A percentile compares a stretch with the other conserved stretches of the same genome.
These are phyloP conservation scores for Boehmeria nivea DNA, from an alignment of 306 rosid genomes.

Conservation along the genomic window DNA sequence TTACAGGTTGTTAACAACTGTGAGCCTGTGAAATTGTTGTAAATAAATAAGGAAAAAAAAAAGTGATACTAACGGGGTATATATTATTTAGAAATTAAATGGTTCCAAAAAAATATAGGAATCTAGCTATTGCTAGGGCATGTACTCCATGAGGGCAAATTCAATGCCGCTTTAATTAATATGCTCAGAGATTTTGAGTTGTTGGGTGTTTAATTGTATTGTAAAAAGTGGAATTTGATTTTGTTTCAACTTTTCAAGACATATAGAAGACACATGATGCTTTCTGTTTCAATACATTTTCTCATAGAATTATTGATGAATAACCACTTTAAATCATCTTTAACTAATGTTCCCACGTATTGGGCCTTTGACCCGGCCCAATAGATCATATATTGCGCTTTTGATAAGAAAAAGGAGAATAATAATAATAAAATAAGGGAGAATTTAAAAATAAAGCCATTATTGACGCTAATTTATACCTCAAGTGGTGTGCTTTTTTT, in stretches of 20 bases:
- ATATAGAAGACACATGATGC: too few species aligned
- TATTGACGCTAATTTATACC: too few species aligned
- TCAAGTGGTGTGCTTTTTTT: too few species aligned
- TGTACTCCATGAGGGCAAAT: background rate
- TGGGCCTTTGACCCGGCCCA: too few species aligned
- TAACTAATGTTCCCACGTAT: too few species aligned
- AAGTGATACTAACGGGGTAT: background rate
- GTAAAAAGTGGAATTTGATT: background rate
- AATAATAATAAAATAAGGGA: too few species aligned
- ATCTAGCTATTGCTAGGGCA: background rate
- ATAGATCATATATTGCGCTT: too few species aligned
- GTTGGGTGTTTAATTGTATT: background rate
- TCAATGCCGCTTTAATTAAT: background rate
- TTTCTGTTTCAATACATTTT: too few species aligned
- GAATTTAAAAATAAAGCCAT: too few species aligned
- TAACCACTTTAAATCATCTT: too few species aligned
- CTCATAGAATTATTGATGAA: too few species aligned
- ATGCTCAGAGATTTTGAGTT: background rate
- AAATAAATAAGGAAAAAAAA: background rate
- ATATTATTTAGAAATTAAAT: background rate
- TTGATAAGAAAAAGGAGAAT: too few species aligned
- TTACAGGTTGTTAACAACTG: conserved; percentile 1
- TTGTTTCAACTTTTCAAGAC: background rate
- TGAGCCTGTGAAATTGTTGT: background rate
- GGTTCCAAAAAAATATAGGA: background rate